Base-by-base conservation (phyloP, 176 grass and related monocot species). In the Triticum turgidum region DNA sequence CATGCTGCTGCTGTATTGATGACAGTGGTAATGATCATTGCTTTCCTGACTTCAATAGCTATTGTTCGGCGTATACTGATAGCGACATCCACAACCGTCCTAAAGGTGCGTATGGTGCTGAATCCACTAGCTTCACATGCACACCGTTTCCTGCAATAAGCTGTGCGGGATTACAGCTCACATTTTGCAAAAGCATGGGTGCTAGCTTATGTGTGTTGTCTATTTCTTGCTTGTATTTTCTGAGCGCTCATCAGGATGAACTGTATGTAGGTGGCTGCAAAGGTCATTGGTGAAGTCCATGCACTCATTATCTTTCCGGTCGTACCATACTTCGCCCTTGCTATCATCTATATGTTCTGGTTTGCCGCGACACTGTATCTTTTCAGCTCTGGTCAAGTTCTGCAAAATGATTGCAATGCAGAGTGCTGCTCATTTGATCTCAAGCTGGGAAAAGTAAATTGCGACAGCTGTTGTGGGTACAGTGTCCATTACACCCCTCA, bases 201-300 rank as follows among this genome's bases (percentile, higher is more conserved):
- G 51, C 51, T 54, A 54, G 15, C 41, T 41, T 77, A 11, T 20
- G 9, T 74, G 21, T 38, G 11, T 58, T 75, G 59, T 32, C 32
- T 85, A 79, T 81, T 65, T 62, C 5, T 56, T 35, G 1, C 3
- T 73, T 86, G 35, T 68, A 74, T 33, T 77, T 85, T 89, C 41
- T 74, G 47, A 69, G 84, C 3, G 59, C 68, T 89, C 33, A 83
- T 63, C 22, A 20, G 14, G 11, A 25, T 83, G 59, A 87, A 84
- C 25, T 85, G 82, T 47, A 77, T 90, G 39, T 83, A 98, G 93
- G 96, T 98, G 67, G 96, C 96, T 65, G 93, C 96, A 44, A 98
- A 98, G 88, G 93, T 98, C 25, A 89, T 95, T 65, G 93, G 91
- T 30, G 93, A 98, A 92, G 96, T 98, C n/a, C 93, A 98, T 72